Conservation (phyloP, 1,284 basidiomycete species). For the Calocybe gambosa region DNA sequence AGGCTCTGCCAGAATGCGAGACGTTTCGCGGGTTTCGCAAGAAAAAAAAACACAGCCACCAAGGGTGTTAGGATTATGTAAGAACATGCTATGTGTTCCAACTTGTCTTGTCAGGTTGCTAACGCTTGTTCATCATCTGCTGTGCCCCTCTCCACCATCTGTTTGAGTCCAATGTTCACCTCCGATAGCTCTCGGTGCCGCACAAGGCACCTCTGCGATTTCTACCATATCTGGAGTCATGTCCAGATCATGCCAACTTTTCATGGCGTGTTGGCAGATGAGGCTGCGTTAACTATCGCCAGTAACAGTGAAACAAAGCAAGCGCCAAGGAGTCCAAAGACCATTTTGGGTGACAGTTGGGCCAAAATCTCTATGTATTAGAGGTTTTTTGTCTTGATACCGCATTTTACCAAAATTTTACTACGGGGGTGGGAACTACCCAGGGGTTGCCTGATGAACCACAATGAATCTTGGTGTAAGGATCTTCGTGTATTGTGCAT, state of each 20-base stretch:
- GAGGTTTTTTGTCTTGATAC: neutral
- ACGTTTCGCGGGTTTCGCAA: neutral
- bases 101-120: constrained; percentile 4
- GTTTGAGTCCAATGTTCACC: constrained; percentile 7
- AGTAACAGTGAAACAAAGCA: constrained; percentile 7
- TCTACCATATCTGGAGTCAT: constrained; percentile 1
- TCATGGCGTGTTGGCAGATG: constrained; percentile 5
- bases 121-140: neutral
- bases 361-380: neutral
- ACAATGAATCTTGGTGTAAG: constrained; percentile 2
- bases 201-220: neutral
- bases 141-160: constrained; percentile 13
- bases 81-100: constrained; percentile 1
- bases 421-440: constrained; percentile 1
- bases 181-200: constrained; percentile 12
- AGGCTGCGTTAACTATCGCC: constrained; percentile 2
- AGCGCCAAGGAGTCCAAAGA: constrained; percentile 6
- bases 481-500: constrained; percentile 5
- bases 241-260: constrained; percentile 6
- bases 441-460: neutral
- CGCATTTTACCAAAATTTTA: neutral
- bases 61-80: neutral
- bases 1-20: neutral
- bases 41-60: neutral
- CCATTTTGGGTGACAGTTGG: constrained; percentile 5